Evolutionary conservation across 2,329 filamentous ascomycete species (phyloP), one percentile per base, ranked within the genome.

Genomic region (Apiospora rasikravindrae): DNA sequence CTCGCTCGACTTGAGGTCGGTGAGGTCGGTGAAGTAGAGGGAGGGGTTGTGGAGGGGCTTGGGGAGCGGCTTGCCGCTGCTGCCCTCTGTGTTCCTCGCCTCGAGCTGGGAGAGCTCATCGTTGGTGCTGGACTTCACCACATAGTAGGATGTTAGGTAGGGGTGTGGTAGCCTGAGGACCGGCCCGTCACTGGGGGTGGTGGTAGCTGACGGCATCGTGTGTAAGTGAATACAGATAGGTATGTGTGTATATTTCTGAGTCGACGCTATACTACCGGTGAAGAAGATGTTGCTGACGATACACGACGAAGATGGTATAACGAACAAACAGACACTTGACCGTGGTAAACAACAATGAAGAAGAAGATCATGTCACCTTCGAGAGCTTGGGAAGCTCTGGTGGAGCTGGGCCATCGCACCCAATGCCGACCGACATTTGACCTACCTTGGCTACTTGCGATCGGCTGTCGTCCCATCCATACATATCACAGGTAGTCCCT

Each of bases 91-190:
- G 68, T 78, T 67, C 70, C 76, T 75, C 29, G 78, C 61, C 74
- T 77, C 76, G 66, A 87, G 76, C 72, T 81, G 82, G 76, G 83
- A 83, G 61, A 83, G 79, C 33, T 2, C 53, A n/a, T 11, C 13
- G 19, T 22, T 61, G 29, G 7, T n/a, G 19, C 74, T 74, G n/a
- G 78, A 78, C 73, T 81, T 82, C 70, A 80, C 78, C 57, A 87
- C 76, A 11, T 80, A 76, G 78, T 87, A 88, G 70, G 86, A 82
- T 49, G 84, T 83, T 53, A 83, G 82, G 78, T 87, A 87, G 2
- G 86, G 86, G 75, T 87, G 84, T 71, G 86, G 86, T 47, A 88
- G 85, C 81, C 84, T 85, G 76, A 87, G 77, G 71, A 86, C 76
- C 29, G 80, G 81, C n/a, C 29, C 83, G 71, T 81, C 78, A 26